phyloP scores from a whole-genome alignment of 148 eudicot species.

The Simmondsia chinensis region DNA sequence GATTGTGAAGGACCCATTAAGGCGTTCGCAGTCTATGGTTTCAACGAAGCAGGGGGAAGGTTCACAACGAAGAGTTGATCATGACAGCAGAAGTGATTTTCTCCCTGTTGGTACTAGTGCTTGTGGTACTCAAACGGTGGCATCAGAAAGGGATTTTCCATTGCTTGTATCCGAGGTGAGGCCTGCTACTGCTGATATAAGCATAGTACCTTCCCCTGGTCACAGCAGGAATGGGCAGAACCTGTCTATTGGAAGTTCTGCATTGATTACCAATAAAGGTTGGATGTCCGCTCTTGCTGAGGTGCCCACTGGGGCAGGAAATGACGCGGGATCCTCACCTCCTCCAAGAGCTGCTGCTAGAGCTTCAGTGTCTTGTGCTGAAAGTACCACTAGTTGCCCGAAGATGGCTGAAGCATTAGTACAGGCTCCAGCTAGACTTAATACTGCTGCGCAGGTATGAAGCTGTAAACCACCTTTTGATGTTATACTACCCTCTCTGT shows the following conservation, averaged over 20 bases:
- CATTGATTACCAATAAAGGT: conserved; percentile 55
- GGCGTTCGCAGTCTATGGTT: conserved; percentile 56
- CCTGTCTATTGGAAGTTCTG: conserved; percentile 42
- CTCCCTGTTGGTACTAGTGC: conserved; percentile 21
- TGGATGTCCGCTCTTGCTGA: conserved; percentile 90
- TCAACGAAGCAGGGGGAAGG: conserved; percentile 20
- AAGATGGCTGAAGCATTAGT: conserved; percentile 85
- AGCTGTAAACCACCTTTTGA: not conserved
- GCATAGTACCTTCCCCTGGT: conserved; percentile 66
- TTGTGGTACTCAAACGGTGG: conserved; percentile 31
- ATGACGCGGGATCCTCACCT: conserved; percentile 20
- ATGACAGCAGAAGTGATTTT: conserved; percentile 26
- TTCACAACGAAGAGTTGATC: conserved; percentile 14
- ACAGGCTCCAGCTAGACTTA: conserved; percentile 64
- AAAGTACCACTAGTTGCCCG: conserved; percentile 38
- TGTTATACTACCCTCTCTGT: not conserved
- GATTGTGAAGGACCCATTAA: conserved; percentile 41
- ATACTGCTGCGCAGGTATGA: conserved; percentile 49
- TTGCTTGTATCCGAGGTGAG: conserved; percentile 64
- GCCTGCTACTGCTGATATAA: conserved; percentile 40
- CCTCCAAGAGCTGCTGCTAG: conserved; percentile 17
- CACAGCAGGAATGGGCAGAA: conserved; percentile 55
- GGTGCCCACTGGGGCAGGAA: conserved; percentile 49
- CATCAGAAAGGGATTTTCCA: conserved; percentile 79
- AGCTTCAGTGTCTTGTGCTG: conserved; percentile 21